These are phyloP conservation scores for Larix kaempferi DNA, from an alignment of 75 land plant genomes.

Conservation along the genomic window DNA sequence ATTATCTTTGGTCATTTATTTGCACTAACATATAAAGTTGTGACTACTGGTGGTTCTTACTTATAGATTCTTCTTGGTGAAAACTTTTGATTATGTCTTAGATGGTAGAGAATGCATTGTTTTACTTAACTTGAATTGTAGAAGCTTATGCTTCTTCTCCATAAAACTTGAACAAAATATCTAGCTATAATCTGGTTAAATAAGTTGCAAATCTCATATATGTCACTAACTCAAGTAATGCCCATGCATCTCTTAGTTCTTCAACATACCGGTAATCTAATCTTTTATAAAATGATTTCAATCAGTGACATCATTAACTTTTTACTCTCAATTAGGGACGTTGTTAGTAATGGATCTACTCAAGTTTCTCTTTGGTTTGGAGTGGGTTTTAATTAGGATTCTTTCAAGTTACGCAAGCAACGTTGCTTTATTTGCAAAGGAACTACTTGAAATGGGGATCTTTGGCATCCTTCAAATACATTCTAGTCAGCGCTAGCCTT, in stretches of 20 bases:
- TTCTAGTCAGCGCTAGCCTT: too few relatives aligned
- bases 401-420: constrained; percentile 51
- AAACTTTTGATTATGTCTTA: constrained; percentile 13
- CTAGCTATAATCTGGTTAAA: constrained; percentile 50
- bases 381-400: constrained; percentile 53
- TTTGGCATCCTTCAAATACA: too few relatives aligned
- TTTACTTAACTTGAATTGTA: constrained; percentile 48
- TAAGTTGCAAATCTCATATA: constrained; percentile 36
- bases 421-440: constrained; percentile 40
- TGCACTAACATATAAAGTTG: background rate
- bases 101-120: constrained; percentile 57
- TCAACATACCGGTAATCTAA: constrained; percentile 39
- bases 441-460: constrained; percentile 49
- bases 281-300: too few relatives aligned
- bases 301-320: background rate
- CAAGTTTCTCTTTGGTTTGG: background rate
- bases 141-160: constrained; percentile 38
- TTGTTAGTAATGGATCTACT: background rate
- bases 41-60: background rate
- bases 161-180: constrained; percentile 58
- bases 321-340: background rate
- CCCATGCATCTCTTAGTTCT: constrained; percentile 28
- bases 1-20: background rate
- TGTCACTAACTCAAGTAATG: constrained; percentile 17
- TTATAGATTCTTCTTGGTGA: background rate